These are phyloP conservation scores for Boletus sp. DNA, from an alignment of 768 basidiomycete genomes.

Conservation along the genomic window DNA sequence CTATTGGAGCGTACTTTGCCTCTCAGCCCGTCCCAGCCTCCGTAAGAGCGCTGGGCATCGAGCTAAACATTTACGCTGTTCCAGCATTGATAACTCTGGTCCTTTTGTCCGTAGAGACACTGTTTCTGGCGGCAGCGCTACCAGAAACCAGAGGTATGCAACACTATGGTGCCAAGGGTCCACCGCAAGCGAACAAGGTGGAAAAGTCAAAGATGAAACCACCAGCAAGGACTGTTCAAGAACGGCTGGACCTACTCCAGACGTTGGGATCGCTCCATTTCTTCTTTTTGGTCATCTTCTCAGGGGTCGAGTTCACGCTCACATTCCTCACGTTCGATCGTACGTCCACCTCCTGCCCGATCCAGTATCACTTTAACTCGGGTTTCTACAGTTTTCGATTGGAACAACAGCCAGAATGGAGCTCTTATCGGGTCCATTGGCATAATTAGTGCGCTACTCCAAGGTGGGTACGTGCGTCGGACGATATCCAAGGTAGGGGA, in stretches of 20 bases:
- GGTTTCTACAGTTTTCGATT: constrained; percentile 69
- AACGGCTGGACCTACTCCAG: constrained; percentile 57
- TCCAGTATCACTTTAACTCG: not conserved
- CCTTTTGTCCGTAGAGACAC: constrained; percentile 75
- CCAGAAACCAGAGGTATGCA: constrained; percentile 79
- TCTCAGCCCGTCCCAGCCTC: constrained; percentile 73
- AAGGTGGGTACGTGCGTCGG: constrained; percentile 93
- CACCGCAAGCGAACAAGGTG: constrained; percentile 15
- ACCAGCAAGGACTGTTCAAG: constrained; percentile 31
- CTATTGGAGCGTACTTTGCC: constrained; percentile 95
- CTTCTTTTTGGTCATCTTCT: constrained; percentile 85
- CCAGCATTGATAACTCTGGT: constrained; percentile 85
- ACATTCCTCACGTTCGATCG: constrained; percentile 92
- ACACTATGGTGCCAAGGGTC: constrained; percentile 13
- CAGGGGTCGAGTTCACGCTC: constrained; percentile 94
- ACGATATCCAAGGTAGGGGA: constrained; percentile 74
- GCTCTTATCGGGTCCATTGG: constrained; percentile 84
- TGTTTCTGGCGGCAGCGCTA: constrained; percentile 69
- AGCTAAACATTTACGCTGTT: constrained; percentile 85
- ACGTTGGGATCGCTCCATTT: constrained; percentile 72
- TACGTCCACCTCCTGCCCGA: constrained; percentile 37
- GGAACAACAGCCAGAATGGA: constrained; percentile 88
- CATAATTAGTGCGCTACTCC: constrained; percentile 82
- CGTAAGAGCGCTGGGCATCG: constrained; percentile 51
- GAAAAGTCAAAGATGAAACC: constrained; percentile 19